Evolutionary conservation across 1,284 basidiomycete genomes (phyloP).

Genomic region (Somion occarium): DNA sequence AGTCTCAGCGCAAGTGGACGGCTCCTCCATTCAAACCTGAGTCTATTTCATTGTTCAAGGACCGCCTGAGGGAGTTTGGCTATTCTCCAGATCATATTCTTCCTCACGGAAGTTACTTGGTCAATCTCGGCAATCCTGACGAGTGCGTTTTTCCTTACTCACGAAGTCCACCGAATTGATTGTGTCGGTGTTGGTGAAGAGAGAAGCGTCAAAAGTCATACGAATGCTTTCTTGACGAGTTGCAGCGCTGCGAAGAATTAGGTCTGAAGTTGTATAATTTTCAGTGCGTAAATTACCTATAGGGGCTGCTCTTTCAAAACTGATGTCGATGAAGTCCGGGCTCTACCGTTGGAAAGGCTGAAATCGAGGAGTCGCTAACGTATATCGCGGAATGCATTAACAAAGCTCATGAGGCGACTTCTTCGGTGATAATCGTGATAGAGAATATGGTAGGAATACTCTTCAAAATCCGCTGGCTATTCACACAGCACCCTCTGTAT

Average conservation of each 20-base stretch:
- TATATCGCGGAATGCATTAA: conserved; percentile 77
- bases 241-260: conserved; percentile 76
- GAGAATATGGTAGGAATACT: conserved; percentile 84
- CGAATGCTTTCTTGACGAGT: conserved; percentile 79
- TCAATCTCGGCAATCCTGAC: conserved; percentile 84
- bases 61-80: conserved; percentile 50
- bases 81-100: conserved; percentile 60
- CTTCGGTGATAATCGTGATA: conserved; percentile 61
- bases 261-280: conserved; percentile 80
- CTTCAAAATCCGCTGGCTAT: no score
- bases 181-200: conserved; percentile 29
- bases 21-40: conserved; percentile 52
- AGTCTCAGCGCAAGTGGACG: conserved; percentile 79
- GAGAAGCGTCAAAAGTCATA: conserved; percentile 76
- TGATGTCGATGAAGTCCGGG: conserved; percentile 57
- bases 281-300: conserved; percentile 50
- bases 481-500: not conserved
- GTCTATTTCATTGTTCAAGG: conserved; percentile 51
- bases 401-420: conserved; percentile 67
- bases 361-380: conserved; percentile 55
- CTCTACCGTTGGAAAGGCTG: conserved; percentile 68
- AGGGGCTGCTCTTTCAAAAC: not conserved
- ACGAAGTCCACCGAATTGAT: not conserved
- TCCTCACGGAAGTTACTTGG: conserved; percentile 82
- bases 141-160: conserved; percentile 34